These are phyloP conservation scores for Phytophthora brassicae DNA, from an alignment of 352 stramenopile genomes.

Conservation along the genomic window DNA sequence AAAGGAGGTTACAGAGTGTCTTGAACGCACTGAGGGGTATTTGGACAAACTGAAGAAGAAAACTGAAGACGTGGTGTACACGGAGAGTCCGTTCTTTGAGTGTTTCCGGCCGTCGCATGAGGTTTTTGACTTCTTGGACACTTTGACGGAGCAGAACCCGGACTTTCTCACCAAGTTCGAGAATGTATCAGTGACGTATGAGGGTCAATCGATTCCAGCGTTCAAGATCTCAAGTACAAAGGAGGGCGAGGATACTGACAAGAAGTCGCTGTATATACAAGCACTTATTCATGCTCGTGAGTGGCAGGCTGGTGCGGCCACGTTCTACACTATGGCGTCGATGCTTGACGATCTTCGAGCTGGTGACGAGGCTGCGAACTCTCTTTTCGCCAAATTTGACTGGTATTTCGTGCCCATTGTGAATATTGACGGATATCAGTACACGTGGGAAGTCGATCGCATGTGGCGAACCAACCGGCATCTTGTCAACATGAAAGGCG, in stretches of 20 bases:
- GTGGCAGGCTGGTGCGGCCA: conserved; percentile 51
- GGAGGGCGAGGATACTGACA: background rate
- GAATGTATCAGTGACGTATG: conserved; percentile 53
- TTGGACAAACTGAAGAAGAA: conserved; percentile 32
- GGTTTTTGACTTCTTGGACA: conserved; percentile 64
- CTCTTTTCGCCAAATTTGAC: conserved; percentile 52
- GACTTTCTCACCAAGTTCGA: conserved; percentile 55
- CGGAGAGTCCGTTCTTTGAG: conserved; percentile 63
- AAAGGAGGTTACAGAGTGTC: conserved; percentile 43
- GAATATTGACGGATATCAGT: conserved; percentile 81
- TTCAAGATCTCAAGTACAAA: conserved; percentile 59
- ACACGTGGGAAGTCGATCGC: conserved; percentile 60
- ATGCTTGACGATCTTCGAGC: conserved; percentile 45
- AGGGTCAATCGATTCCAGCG: conserved; percentile 54
- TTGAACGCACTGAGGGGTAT: conserved; percentile 52
- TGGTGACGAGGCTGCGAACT: conserved; percentile 13
- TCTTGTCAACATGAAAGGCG: conserved; percentile 32
- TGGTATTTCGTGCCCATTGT: conserved; percentile 82
- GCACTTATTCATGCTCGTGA: conserved; percentile 64
- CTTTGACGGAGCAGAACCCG: conserved; percentile 42
- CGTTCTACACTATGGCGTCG: conserved; percentile 46
- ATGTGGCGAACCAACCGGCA: conserved; percentile 70
- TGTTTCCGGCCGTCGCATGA: conserved; percentile 69
- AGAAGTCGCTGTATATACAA: conserved; percentile 63
- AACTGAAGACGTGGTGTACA: conserved; percentile 29